Evolutionary conservation across 2,329 filamentous ascomycete species (phyloP).

Genomic region (Fusarium torreyae): DNA sequence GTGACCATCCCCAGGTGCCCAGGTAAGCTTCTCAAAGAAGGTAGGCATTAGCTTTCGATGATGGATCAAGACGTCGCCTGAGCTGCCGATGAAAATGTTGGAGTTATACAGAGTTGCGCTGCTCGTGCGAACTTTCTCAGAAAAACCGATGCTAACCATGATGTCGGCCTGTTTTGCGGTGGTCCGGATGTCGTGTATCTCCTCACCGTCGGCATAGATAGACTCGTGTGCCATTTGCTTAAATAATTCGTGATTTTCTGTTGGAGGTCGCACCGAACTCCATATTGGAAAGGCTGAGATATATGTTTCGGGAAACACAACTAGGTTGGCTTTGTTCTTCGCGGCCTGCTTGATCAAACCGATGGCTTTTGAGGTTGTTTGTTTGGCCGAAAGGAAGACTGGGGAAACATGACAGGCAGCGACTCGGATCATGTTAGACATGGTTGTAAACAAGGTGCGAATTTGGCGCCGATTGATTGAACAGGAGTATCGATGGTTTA

Average conservation of each 20-base stretch:
- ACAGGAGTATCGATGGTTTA: too few species aligned
- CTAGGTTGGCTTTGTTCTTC: slow-evolving; percentile 60
- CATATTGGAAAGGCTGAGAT: slow-evolving; percentile 69
- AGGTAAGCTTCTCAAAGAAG: slow-evolving; percentile 70
- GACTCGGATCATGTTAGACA: slow-evolving; percentile 32
- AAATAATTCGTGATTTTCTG: slow-evolving; percentile 66
- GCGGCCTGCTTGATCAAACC: slow-evolving; percentile 62
- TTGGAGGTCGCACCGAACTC: slow-evolving; percentile 63
- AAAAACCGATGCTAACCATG: slow-evolving; percentile 66
- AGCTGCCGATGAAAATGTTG: slow-evolving; percentile 62
- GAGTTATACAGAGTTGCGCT: slow-evolving; percentile 66
- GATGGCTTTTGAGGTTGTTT: slow-evolving; percentile 64
- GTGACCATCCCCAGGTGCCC: slow-evolving; percentile 66
- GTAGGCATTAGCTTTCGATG: slow-evolving; percentile 70
- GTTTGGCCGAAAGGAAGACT: slow-evolving; percentile 62
- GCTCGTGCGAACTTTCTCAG: slow-evolving; percentile 62
- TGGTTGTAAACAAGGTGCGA: background rate
- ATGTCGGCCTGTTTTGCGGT: slow-evolving; percentile 56
- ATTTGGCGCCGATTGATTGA: too few species aligned
- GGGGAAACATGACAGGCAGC: slow-evolving; percentile 60
- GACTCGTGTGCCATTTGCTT: slow-evolving; percentile 62
- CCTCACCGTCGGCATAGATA: slow-evolving; percentile 62
- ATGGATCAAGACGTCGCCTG: slow-evolving; percentile 64
- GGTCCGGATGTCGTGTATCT: slow-evolving; percentile 59
- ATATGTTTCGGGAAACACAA: slow-evolving; percentile 69